These are phyloP conservation scores for Kodamaea restingae DNA, from an alignment of 805 yeast genomes.

Conservation along the genomic window DNA sequence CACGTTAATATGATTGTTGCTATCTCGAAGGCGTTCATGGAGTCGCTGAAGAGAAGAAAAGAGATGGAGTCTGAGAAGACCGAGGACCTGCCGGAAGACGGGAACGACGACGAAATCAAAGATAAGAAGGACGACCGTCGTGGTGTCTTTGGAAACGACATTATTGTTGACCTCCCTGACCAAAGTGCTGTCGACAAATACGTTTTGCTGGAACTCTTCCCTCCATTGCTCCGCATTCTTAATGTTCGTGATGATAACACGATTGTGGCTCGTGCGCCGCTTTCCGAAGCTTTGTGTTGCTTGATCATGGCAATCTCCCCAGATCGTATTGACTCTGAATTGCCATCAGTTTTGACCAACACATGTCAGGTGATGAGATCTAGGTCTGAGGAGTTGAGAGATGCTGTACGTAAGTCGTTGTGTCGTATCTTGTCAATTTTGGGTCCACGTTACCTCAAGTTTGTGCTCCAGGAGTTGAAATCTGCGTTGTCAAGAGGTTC, in stretches of 20 bases:
- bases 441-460: slow-evolving; percentile 71
- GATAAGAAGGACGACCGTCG: background rate
- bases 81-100: no score
- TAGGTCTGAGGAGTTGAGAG: slow-evolving; percentile 83
- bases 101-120: background rate
- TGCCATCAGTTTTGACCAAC: slow-evolving; percentile 81
- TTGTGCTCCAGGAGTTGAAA: slow-evolving; percentile 73
- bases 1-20: slow-evolving; percentile 56
- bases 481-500: slow-evolving; percentile 83
- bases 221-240: slow-evolving; percentile 58
- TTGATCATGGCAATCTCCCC: slow-evolving; percentile 59
- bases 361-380: slow-evolving; percentile 87
- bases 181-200: slow-evolving; percentile 28
- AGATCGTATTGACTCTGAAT: slow-evolving; percentile 49
- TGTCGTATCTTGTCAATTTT: slow-evolving; percentile 59
- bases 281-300: slow-evolving; percentile 75
- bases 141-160: slow-evolving; percentile 11
- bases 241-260: slow-evolving; percentile 73
- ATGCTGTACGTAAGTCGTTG: slow-evolving; percentile 72
- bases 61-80: background rate
- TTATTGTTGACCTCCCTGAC: slow-evolving; percentile 25
- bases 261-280: slow-evolving; percentile 65
- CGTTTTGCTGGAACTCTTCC: slow-evolving; percentile 55
- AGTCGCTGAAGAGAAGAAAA: slow-evolving; percentile 23
- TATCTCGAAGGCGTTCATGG: slow-evolving; percentile 47